Evolutionary conservation across 805 yeast genomes (phyloP).

Genomic region (Debaryomyces castellii): DNA sequence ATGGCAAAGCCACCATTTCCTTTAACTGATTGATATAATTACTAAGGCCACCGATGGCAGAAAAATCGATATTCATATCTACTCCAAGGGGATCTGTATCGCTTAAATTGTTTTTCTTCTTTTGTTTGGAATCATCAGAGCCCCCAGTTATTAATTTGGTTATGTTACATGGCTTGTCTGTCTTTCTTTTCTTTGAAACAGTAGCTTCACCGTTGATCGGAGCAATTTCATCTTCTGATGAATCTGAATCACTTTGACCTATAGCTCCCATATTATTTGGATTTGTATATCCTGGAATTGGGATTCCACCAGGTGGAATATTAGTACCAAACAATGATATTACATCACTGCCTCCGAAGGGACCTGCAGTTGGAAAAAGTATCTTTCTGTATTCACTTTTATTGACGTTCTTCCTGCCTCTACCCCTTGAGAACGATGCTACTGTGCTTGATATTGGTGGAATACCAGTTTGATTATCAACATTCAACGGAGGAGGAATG

Average conservation of each 20-base stretch:
- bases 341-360: slow-evolving; percentile 96
- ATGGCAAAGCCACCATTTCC: slow-evolving; percentile 94
- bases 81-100: slow-evolving; percentile 94
- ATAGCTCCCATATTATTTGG: slow-evolving; percentile 26
- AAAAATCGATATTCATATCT: slow-evolving; percentile 80
- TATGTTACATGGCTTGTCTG: slow-evolving; percentile 15
- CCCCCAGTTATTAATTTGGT: slow-evolving; percentile 34
- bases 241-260: slow-evolving; percentile 53
- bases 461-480: slow-evolving; percentile 33
- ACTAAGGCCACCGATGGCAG: slow-evolving; percentile 88
- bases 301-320: slow-evolving; percentile 50
- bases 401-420: slow-evolving; percentile 36
- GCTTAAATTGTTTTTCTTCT: slow-evolving; percentile 62
- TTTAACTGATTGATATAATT: slow-evolving; percentile 88
- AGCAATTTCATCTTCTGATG: slow-evolving; percentile 60
- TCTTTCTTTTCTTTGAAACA: slow-evolving; percentile 13
- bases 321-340: slow-evolving; percentile 76
- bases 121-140: slow-evolving; percentile 36
- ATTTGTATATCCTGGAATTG: slow-evolving; percentile 33
- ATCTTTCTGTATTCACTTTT: slow-evolving; percentile 59
- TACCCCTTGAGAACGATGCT: slow-evolving; percentile 27
- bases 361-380: slow-evolving; percentile 91
- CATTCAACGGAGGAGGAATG: slow-evolving; percentile 75
- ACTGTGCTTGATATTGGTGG: slow-evolving; percentile 14
- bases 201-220: slow-evolving; percentile 44